Conservation (phyloP, 2,329 filamentous ascomycete genomes). For the Fusarium burgessii region DNA sequence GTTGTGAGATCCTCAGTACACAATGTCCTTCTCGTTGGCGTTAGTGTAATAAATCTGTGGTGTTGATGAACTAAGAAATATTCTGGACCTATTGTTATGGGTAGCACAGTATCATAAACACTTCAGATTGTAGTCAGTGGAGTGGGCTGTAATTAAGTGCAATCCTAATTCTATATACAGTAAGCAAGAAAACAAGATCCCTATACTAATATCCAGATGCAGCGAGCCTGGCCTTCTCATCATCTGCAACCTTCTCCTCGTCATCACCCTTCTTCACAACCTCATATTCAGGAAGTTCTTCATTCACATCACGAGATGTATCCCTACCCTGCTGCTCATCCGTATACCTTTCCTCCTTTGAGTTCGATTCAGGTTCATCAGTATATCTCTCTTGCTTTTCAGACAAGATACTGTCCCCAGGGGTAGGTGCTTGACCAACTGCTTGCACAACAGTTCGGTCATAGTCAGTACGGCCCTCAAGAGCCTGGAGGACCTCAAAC, state of each 20-base stretch:
- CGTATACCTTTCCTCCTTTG: constrained; percentile 47
- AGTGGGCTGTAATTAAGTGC: too few species aligned
- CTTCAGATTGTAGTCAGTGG: too few species aligned
- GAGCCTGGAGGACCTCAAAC: constrained; percentile 54
- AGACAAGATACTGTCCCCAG: constrained; percentile 32
- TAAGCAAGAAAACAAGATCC: too few species aligned
- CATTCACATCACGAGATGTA: neutral
- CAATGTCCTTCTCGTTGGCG: too few species aligned
- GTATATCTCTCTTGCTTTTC: constrained; percentile 49
- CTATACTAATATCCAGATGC: constrained; percentile 35
- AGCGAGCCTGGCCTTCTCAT: constrained; percentile 47
- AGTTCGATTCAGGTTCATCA: constrained; percentile 9
- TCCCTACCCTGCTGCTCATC: constrained; percentile 12
- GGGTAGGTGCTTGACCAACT: constrained; percentile 40
- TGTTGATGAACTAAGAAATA: too few species aligned
- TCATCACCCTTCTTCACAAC: constrained; percentile 9
- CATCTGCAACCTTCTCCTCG: constrained; percentile 32
- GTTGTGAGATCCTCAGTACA: too few species aligned
- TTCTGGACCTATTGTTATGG: neutral
- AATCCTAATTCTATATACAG: too few species aligned
- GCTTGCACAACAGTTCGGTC: constrained; percentile 46
- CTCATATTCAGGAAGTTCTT: constrained; percentile 42
- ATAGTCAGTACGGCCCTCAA: constrained; percentile 51
- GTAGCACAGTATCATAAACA: neutral
- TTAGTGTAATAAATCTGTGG: too few species aligned